Conservation (phyloP, 2,329 filamentous ascomycete species). For the Colletotrichum eleusines region DNA sequence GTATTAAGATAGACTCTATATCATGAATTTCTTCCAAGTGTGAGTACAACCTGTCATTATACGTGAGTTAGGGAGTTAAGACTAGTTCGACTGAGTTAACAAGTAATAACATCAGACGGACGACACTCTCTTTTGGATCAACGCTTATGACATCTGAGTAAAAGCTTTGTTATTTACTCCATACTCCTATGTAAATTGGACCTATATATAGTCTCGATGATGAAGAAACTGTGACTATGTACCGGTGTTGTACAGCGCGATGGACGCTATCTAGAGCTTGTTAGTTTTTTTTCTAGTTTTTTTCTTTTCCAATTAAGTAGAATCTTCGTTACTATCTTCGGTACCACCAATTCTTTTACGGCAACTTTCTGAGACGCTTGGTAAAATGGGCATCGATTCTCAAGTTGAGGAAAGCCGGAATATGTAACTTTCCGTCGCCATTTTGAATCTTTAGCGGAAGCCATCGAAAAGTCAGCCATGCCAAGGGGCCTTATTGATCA, state of each 20-base stretch:
- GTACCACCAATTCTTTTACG: too few species aligned
- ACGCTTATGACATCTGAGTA: not conserved
- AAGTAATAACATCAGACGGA: not conserved
- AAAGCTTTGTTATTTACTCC: not conserved
- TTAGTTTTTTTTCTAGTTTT: too few species aligned
- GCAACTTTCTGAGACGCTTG: not conserved
- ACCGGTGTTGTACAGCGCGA: too few species aligned
- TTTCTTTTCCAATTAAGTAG: too few species aligned
- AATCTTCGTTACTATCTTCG: too few species aligned
- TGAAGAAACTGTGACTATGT: not conserved
- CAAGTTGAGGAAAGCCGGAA: not conserved
- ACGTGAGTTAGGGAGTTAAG: not conserved
- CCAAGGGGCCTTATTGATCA: fast-evolving
- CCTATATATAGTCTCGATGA: not conserved
- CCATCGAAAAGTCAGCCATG: not conserved
- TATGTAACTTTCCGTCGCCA: not conserved
- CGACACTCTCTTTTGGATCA: not conserved
- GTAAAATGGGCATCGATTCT: not conserved
- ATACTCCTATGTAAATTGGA: not conserved
- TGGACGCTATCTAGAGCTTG: too few species aligned
- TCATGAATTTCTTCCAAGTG: not conserved
- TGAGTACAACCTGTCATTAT: not conserved
- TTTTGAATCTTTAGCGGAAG: not conserved
- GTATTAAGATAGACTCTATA: not conserved
- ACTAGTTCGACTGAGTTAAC: not conserved